These are phyloP conservation scores for Saccharomyces cerevisiae DNA, from an alignment of 805 yeast genomes.

Conservation along the genomic window DNA sequence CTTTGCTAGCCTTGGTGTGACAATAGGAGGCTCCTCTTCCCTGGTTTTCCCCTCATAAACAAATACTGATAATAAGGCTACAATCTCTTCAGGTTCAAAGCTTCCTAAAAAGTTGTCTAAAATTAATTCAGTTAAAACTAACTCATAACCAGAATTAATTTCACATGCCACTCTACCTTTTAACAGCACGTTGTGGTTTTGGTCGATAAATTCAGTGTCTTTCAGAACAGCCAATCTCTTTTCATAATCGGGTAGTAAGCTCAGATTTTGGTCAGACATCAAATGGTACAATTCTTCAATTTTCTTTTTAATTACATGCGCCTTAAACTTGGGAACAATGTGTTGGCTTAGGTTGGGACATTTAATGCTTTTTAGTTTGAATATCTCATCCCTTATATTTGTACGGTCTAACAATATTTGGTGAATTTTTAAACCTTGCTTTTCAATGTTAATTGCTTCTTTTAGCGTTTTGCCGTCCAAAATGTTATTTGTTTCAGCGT, in stretches of 20 bases:
- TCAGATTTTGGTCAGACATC: conserved; percentile 81
- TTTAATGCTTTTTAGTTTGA: conserved; percentile 16
- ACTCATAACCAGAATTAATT: conserved; percentile 83
- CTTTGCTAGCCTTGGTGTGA: conserved; percentile 71
- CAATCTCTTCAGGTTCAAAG: conserved; percentile 92
- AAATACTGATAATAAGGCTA: conserved; percentile 85
- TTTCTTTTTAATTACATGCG: conserved; percentile 38
- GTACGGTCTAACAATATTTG: conserved; percentile 24
- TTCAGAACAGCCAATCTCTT: conserved; percentile 74
- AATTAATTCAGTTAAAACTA: conserved; percentile 79
- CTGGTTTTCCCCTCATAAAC: conserved; percentile 77
- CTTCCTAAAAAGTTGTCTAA: conserved; percentile 88
- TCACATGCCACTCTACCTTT: conserved; percentile 95
- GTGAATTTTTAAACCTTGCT: conserved; percentile 26
- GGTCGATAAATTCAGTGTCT: conserved; percentile 74
- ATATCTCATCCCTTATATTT: conserved; percentile 19
- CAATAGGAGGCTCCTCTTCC: conserved; percentile 50
- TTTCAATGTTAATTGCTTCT: conserved; percentile 19
- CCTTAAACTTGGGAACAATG: conserved; percentile 39
- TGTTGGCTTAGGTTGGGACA: conserved; percentile 41
- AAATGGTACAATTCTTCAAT: conserved; percentile 50
- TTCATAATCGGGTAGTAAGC: conserved; percentile 86
- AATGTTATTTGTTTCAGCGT: conserved; percentile 18
- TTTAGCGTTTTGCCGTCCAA: conserved; percentile 18
- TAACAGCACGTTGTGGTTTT: conserved; percentile 54